Conservation (phyloP, 2,329 filamentous ascomycete species). For the Epicoccum sorghinum region DNA sequence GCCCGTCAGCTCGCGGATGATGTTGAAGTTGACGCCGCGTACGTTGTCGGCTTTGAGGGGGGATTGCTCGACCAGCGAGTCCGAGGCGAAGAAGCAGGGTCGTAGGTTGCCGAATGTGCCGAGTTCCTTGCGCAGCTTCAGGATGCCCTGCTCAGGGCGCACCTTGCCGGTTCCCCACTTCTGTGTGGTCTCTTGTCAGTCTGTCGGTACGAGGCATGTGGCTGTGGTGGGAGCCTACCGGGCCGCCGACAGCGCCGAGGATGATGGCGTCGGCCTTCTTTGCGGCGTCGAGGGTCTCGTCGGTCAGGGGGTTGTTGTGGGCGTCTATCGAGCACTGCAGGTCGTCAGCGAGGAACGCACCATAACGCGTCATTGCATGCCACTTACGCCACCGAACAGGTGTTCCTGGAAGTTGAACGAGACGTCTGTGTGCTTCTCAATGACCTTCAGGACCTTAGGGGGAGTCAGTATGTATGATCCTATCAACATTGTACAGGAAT, state of each 20-base stretch:
- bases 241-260: constrained; percentile 93
- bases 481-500: background rate
- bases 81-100: constrained; percentile 93
- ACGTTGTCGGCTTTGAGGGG: constrained; percentile 87
- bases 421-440: constrained; percentile 76
- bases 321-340: constrained; percentile 84
- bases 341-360: constrained; percentile 4
- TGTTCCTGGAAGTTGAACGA: constrained; percentile 92
- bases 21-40: constrained; percentile 86
- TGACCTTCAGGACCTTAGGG: constrained; percentile 72
- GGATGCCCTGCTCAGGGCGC: constrained; percentile 90
- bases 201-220: background rate
- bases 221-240: constrained; percentile 56
- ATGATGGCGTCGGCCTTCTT: constrained; percentile 88
- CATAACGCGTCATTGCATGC: background rate
- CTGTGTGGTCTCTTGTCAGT: constrained; percentile 42
- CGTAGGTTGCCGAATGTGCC: constrained; percentile 93
- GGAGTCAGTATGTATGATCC: background rate
- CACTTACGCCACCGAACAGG: constrained; percentile 85
- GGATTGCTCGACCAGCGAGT: constrained; percentile 78
- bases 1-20: constrained; percentile 89
- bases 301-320: constrained; percentile 77
- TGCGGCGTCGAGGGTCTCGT: constrained; percentile 80
- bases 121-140: constrained; percentile 91
- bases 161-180: constrained; percentile 92